Evolutionary conservation across 306 rosid species (phyloP).

Genomic region (Vigna unguiculata): DNA sequence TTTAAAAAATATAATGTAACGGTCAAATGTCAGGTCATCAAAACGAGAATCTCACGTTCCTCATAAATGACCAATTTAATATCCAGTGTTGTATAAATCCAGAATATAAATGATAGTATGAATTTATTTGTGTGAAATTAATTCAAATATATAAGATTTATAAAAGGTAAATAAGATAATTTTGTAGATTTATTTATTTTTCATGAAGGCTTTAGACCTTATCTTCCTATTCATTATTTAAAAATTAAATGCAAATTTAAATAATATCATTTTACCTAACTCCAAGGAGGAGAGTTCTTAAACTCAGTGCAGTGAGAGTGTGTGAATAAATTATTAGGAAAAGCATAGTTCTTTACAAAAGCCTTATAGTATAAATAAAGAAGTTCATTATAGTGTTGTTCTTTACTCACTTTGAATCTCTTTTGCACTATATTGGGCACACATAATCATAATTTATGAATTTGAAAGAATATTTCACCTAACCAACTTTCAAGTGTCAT

Average conservation of each 20-base stretch:
- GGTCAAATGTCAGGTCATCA: constrained; percentile 63
- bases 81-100: background rate
- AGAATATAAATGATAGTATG: background rate
- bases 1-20: constrained; percentile 38
- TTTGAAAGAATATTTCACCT: constrained; percentile 1
- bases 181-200: too few species aligned
- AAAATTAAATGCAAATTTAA: too few species aligned
- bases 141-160: background rate
- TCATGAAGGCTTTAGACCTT: too few species aligned
- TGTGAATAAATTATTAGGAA: background rate
- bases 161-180: background rate
- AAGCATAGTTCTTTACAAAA: background rate
- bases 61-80: constrained; percentile 28
- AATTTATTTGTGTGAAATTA: background rate
- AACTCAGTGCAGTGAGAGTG: too few species aligned
- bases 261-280: too few species aligned
- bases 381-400: background rate
- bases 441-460: background rate
- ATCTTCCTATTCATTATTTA: too few species aligned
- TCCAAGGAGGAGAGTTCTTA: too few species aligned
- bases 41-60: constrained; percentile 40
- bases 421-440: background rate
- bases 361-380: constrained; percentile 11
- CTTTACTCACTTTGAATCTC: background rate
- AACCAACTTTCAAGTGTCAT: background rate